phyloP scores from a whole-genome alignment of 345 rosid genomes.

The Xanthoceras sorbifolium region DNA sequence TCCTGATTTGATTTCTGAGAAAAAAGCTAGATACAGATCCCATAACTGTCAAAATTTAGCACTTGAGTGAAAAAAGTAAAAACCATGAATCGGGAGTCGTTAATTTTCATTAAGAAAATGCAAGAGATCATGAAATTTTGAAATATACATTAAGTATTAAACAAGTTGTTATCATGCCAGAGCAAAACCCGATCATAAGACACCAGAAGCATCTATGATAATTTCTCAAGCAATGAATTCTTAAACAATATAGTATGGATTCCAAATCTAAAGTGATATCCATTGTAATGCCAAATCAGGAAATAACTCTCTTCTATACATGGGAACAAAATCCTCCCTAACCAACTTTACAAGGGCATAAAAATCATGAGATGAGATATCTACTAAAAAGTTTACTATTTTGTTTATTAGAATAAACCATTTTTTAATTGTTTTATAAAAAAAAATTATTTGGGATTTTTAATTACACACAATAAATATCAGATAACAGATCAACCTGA shows the following conservation, averaged over 20 bases:
- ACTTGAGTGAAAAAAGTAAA: background rate
- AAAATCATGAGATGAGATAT: background rate
- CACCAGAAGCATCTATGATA: background rate
- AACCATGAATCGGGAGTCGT: background rate
- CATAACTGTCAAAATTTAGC: background rate
- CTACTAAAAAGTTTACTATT: background rate
- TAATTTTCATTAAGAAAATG: background rate
- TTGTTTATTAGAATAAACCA: background rate
- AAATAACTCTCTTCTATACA: background rate
- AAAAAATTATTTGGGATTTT: no score
- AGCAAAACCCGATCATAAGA: background rate
- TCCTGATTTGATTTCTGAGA: background rate
- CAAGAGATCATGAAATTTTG: background rate
- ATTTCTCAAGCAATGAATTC: conserved; percentile 5
- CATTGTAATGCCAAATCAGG: background rate
- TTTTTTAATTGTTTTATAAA: no score
- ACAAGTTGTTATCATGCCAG: background rate
- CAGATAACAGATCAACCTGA: no score
- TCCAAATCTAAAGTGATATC: background rate
- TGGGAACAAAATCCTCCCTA: background rate
- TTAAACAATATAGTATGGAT: background rate
- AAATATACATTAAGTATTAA: background rate
- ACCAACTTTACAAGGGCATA: background rate
- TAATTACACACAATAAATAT: no score
- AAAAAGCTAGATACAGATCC: background rate